phyloP scores from a whole-genome alignment of 805 yeast genomes.

The Vanderwaltozyma polyspora region DNA sequence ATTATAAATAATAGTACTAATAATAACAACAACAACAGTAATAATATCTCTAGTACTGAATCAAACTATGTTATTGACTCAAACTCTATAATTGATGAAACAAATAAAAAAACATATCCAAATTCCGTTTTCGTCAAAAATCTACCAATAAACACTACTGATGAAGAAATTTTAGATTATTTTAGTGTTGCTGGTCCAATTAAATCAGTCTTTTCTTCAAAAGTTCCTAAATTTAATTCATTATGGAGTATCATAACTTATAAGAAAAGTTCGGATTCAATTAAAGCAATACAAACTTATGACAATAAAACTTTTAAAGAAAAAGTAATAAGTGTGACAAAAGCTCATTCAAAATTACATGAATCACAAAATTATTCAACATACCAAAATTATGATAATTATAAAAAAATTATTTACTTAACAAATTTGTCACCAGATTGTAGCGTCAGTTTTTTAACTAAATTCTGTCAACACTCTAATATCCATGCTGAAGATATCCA shows the following conservation, averaged over 20 bases:
- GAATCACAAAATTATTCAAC: slow-evolving; percentile 2
- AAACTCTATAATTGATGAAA: no score
- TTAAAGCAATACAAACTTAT: slow-evolving; percentile 26
- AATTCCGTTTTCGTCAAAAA: slow-evolving; percentile 28
- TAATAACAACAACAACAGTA: background rate
- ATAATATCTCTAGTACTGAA: slow-evolving; percentile 2
- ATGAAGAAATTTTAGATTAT: slow-evolving; percentile 21
- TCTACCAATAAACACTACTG: slow-evolving; percentile 22
- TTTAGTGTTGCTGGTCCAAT: slow-evolving; percentile 27
- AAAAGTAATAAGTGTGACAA: slow-evolving; percentile 16
- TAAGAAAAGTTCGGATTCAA: slow-evolving; percentile 28
- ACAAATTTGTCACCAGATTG: slow-evolving; percentile 20
- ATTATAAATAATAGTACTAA: no score
- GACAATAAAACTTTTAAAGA: slow-evolving; percentile 23
- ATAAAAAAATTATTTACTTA: slow-evolving; percentile 14
- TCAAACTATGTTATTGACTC: no score
- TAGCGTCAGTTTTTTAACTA: slow-evolving; percentile 16
- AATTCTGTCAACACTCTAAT: slow-evolving; percentile 17
- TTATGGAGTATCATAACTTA: slow-evolving; percentile 34
- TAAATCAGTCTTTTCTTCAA: slow-evolving; percentile 26
- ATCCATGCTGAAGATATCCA: slow-evolving; percentile 3
- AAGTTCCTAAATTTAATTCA: slow-evolving; percentile 17
- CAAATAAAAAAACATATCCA: slow-evolving; percentile 16
- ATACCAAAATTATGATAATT: background rate
- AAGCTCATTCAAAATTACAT: slow-evolving; percentile 12